Percentiles rank a stretch among this genome's conserved stretches.
phyloP scores from a whole-genome alignment of 1,284 basidiomycete genomes.

The Cryptococcus sp. region DNA sequence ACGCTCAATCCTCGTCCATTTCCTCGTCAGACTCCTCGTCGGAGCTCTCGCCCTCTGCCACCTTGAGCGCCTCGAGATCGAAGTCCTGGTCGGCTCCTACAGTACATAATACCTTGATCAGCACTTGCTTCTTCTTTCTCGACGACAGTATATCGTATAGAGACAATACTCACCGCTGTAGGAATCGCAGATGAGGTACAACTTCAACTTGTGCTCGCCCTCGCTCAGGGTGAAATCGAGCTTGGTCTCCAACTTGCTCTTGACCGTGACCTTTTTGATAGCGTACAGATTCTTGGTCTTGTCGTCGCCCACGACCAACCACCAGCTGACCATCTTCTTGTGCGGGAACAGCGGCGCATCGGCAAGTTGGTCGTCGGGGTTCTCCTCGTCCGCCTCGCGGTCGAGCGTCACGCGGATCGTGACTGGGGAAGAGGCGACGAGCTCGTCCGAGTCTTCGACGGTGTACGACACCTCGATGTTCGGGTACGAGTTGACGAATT shows the following conservation, averaged over 20 bases:
- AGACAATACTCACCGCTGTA: constrained; percentile 63
- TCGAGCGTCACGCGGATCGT: constrained; percentile 75
- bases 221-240: constrained; percentile 86
- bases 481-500: constrained; percentile 92
- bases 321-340: constrained; percentile 94
- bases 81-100: constrained; percentile 79
- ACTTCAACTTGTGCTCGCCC: constrained; percentile 70
- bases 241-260: constrained; percentile 72
- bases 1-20: constrained; percentile 41
- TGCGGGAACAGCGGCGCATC: constrained; percentile 89
- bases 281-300: constrained; percentile 71
- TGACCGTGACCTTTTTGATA: constrained; percentile 93
- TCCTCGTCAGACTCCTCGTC: constrained; percentile 73
- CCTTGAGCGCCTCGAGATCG: constrained; percentile 72
- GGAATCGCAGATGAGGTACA: constrained; percentile 91
- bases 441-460: constrained; percentile 74
- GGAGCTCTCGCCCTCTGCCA: constrained; percentile 80
- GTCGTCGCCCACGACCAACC: constrained; percentile 89
- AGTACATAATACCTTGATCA: background rate
- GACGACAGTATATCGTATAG: background rate
- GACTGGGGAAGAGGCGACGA: constrained; percentile 82
- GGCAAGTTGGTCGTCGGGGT: constrained; percentile 71
- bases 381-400: constrained; percentile 77
- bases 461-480: constrained; percentile 81
- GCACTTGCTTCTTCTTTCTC: too few relatives aligned